Evolutionary conservation across 805 yeast species (phyloP), one percentile per base, ranked within the genome.

Genomic region (Candida parachauliodes): DNA sequence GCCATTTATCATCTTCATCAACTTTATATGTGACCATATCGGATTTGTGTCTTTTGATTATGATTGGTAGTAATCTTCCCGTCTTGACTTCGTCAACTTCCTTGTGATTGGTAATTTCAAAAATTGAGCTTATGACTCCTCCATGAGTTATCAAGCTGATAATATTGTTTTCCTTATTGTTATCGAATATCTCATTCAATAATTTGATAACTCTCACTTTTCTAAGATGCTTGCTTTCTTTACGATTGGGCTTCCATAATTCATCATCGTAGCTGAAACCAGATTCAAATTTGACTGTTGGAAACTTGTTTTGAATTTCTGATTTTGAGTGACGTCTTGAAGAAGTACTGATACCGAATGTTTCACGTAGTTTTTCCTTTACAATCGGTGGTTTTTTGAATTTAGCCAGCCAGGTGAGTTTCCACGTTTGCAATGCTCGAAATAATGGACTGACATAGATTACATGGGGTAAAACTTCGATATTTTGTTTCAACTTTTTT

Each of bases 401-500:
- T 12, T 54, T 65, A 8, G 56, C 45, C 7, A 28, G 27, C 71
- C 77, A 72, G 1, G 83, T 77, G 23, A 66, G 54, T 8, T 62
- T 54, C 45, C 72, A 59, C 0, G 85, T 80, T 47, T 70, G 68
- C n/a, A 72, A 57, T 22, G 83, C 72, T 45, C 86, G 60, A 25
- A 79, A 72, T 55, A 80, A 68, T 0, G 86, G 85, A 3, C 83
- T 76, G 21, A 70, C 67, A 51, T 74, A 80, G 43, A 72, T 75
- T 27, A 52, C 59, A 14, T 66, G 50, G 1, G 85, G 85, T 12
- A 72, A 37, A 3, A 79, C 75, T 3, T 73, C 73, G 1, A 77
- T 70, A 9, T 55, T 52, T 5, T 32, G 45, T 8, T 47, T 22
- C 47, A 43, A 71, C 77, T 70, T 3, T 34, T 54, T 54, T 11